Evolutionary conservation across 2,329 filamentous ascomycete species (phyloP).

Genomic region (Mollisiaceae sp.): DNA sequence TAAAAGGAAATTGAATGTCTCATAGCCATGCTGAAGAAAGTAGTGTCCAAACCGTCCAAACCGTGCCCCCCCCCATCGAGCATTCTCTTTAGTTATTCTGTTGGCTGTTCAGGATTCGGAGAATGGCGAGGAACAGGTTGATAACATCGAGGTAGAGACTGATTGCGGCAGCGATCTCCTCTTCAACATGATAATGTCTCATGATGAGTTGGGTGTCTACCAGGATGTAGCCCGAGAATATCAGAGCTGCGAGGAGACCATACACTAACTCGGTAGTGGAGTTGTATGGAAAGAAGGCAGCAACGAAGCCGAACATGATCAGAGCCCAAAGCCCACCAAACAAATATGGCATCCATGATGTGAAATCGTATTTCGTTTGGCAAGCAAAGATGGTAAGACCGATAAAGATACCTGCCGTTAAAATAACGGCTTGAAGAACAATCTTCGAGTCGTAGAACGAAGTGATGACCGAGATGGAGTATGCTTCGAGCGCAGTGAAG

Average conservation of each 20-base stretch:
- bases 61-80: too few relatives aligned
- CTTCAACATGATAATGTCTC: constrained; percentile 95
- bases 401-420: constrained; percentile 84
- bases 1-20: not conserved
- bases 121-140: constrained; percentile 94
- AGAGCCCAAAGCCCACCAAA: constrained; percentile 90
- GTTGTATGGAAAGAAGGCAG: constrained; percentile 83
- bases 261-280: constrained; percentile 86
- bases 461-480: constrained; percentile 89
- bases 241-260: constrained; percentile 77
- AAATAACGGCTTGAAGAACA: constrained; percentile 86
- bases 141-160: constrained; percentile 95
- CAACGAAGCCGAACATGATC: constrained; percentile 91
- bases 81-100: constrained; percentile 74
- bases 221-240: constrained; percentile 94
- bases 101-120: constrained; percentile 95
- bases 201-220: constrained; percentile 96
- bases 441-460: constrained; percentile 85
- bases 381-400: constrained; percentile 87
- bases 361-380: constrained; percentile 98
- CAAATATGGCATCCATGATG: constrained; percentile 93
- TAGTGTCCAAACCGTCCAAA: not conserved
- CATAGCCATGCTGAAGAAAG: not conserved
- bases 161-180: constrained; percentile 95
- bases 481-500: constrained; percentile 92